phyloP scores from a whole-genome alignment of 768 basidiomycete species.

The Serendipita sp. region DNA sequence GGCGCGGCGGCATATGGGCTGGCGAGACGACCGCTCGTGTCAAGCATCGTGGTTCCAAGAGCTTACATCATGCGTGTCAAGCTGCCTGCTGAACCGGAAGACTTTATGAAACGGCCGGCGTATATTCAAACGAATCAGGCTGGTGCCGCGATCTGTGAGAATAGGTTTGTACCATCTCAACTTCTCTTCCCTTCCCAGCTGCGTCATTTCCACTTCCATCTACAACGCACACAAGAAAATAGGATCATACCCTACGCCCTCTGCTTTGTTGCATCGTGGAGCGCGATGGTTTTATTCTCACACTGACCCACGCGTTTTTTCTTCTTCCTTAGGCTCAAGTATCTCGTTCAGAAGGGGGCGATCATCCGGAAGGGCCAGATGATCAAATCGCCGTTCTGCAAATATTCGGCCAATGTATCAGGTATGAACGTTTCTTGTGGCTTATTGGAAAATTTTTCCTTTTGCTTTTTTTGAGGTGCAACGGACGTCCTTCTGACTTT shows the following conservation, averaged over 20 bases:
- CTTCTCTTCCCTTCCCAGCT: no score
- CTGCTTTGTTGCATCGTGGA: no score
- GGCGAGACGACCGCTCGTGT: slow-evolving; percentile 58
- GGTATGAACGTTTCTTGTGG: slow-evolving; percentile 14
- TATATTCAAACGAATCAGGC: slow-evolving; percentile 70
- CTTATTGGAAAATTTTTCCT: neutral
- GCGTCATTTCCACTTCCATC: no score
- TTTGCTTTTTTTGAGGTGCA: slow-evolving; percentile 8
- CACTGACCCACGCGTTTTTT: neutral
- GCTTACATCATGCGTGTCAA: slow-evolving; percentile 87
- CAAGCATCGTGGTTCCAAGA: slow-evolving; percentile 65
- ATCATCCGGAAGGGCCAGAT: slow-evolving; percentile 81
- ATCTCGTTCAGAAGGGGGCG: slow-evolving; percentile 74
- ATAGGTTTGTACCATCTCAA: slow-evolving; percentile 36
- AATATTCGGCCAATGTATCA: slow-evolving; percentile 27
- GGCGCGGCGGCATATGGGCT: slow-evolving; percentile 83
- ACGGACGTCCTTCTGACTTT: slow-evolving; percentile 10
- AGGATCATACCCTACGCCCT: no score
- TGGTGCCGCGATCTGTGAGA: slow-evolving; percentile 66
- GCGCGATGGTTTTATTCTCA: no score
- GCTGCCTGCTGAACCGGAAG: slow-evolving; percentile 73
- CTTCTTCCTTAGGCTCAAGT: slow-evolving; percentile 61
- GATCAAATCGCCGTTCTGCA: slow-evolving; percentile 65
- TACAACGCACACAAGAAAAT: no score
- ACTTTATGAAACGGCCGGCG: slow-evolving; percentile 70